Percentiles rank a stretch among this genome's conserved stretches.
Conservation (phyloP, 805 yeast species). For the Huiozyma naganishii region DNA sequence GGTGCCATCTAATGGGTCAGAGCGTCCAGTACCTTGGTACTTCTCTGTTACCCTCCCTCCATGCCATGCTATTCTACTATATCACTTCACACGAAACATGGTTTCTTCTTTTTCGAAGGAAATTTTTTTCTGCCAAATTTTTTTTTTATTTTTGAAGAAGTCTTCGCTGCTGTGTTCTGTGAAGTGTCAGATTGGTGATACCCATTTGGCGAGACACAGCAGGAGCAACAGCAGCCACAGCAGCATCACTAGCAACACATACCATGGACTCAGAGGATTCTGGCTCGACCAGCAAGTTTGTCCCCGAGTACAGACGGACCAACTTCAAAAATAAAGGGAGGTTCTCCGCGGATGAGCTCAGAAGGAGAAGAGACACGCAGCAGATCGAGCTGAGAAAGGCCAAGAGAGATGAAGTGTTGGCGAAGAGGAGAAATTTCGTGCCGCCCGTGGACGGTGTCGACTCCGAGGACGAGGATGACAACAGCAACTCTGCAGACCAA, state of each 20-base stretch:
- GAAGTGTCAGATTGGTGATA: no score
- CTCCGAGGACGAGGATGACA: constrained; percentile 44
- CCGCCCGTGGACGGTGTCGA: constrained; percentile 37
- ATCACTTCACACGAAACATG: no score
- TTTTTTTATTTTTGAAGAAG: no score
- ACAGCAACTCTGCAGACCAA: constrained; percentile 29
- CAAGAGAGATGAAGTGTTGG: constrained; percentile 86
- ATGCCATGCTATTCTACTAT: no score
- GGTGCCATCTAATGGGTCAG: no score
- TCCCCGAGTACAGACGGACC: constrained; percentile 96
- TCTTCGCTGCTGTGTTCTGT: no score
- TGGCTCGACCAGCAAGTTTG: constrained; percentile 62
- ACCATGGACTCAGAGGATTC: background rate
- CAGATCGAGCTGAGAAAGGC: constrained; percentile 95
- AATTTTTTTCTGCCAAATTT: no score
- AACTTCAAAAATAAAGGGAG: constrained; percentile 90
- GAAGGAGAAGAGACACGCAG: constrained; percentile 95
- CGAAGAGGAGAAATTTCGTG: constrained; percentile 80
- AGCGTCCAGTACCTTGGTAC: no score
- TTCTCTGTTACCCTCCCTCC: no score
- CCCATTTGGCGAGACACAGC: no score
- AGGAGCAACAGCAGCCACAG: background rate
- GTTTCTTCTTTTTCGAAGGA: no score
- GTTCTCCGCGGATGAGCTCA: constrained; percentile 88
- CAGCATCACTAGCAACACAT: background rate